Percentiles rank a stretch among this genome's conserved stretches.
These are phyloP conservation scores for Clavariopsis aquatica DNA, from an alignment of 495 filamentous ascomycete species.

Conservation along the genomic window DNA sequence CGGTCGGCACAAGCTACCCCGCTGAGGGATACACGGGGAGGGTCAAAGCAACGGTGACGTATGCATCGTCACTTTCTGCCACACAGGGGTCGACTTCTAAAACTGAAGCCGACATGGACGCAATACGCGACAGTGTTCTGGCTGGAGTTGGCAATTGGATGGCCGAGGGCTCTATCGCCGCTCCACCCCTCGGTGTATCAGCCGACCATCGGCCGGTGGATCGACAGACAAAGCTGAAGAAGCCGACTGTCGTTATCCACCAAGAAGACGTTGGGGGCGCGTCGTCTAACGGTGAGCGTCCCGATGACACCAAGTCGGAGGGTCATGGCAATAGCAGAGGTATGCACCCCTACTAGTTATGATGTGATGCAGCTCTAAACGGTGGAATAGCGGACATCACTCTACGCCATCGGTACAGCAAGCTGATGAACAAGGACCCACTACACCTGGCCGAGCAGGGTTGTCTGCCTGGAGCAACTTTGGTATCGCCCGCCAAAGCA, in stretches of 20 bases:
- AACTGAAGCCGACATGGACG: conserved; percentile 18
- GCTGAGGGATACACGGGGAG: conserved; percentile 15
- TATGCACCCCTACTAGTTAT: background rate
- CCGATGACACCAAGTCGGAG: background rate
- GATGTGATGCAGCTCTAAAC: background rate
- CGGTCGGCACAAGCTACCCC: conserved; percentile 22
- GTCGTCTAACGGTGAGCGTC: conserved; percentile 5
- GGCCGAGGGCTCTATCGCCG: background rate
- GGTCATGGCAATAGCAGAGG: conserved; percentile 7
- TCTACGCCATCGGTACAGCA: conserved; percentile 10
- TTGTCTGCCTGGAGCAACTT: background rate
- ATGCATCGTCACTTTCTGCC: conserved; percentile 24
- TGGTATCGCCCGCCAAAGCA: background rate
- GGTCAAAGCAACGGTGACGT: conserved; percentile 13
- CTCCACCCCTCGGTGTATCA: background rate
- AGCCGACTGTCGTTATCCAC: conserved; percentile 20
- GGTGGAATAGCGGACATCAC: conserved; percentile 8
- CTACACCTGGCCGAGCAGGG: conserved; percentile 21
- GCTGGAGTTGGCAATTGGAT: conserved; percentile 17
- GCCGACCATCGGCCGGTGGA: background rate
- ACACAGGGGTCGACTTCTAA: conserved; percentile 23
- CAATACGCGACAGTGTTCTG: conserved; percentile 5
- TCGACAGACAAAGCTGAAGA: conserved; percentile 18
- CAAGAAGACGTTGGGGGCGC: background rate
- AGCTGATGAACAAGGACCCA: conserved; percentile 11